Conservation (phyloP, 352 stramenopile genomes). For the Globisporangium spiculum region DNA sequence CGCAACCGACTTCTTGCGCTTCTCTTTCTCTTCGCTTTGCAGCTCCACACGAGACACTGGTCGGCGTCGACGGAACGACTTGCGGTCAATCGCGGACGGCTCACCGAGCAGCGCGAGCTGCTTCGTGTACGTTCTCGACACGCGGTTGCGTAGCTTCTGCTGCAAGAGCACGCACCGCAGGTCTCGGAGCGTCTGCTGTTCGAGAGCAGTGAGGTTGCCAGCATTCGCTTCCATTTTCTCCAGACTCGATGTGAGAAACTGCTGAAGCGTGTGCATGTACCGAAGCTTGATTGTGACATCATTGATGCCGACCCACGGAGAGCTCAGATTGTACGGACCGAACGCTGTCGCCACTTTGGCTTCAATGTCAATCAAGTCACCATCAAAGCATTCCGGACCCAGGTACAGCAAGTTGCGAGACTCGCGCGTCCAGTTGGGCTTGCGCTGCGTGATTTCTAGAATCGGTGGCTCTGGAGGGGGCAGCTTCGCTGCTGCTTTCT, state of each 20-base stretch:
- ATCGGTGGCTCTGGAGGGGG: conserved; percentile 8
- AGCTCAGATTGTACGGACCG: conserved; percentile 56
- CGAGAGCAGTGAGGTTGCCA: conserved; percentile 29
- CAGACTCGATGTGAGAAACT: conserved; percentile 63
- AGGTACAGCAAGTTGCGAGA: conserved; percentile 52
- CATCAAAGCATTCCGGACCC: conserved; percentile 62
- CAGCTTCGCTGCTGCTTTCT: not conserved
- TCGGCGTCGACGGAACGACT: conserved; percentile 70
- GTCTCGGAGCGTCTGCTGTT: conserved; percentile 53
- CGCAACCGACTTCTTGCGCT: conserved; percentile 80
- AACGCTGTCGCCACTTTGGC: conserved; percentile 49
- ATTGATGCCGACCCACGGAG: conserved; percentile 61
- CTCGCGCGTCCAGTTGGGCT: conserved; percentile 64
- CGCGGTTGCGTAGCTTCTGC: conserved; percentile 61
- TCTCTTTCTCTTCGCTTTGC: conserved; percentile 70
- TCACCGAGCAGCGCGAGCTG: conserved; percentile 65
- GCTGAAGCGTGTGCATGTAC: conserved; percentile 69
- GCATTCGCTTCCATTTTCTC: conserved; percentile 53
- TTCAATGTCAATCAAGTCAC: conserved; percentile 61
- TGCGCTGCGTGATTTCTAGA: conserved; percentile 34
- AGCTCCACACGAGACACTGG: conserved; percentile 60
- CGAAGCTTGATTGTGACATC: conserved; percentile 71
- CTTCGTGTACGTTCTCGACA: conserved; percentile 61
- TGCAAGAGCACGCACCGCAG: conserved; percentile 72
- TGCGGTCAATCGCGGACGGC: conserved; percentile 60